These are phyloP conservation scores for Eucalyptus cloeziana DNA, from an alignment of 345 rosid species.

Conservation along the genomic window DNA sequence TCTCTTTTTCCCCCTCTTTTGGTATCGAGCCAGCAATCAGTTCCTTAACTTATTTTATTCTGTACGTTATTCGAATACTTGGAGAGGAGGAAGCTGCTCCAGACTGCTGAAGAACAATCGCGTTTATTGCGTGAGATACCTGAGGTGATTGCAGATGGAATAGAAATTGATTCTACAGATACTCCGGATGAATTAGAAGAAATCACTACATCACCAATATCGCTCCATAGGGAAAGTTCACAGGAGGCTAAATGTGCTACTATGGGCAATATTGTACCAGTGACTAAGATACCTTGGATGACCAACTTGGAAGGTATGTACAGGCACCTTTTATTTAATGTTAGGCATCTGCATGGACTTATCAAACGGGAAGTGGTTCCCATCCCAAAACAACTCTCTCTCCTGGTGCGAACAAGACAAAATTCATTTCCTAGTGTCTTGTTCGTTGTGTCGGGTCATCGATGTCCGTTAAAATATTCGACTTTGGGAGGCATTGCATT, in stretches of 20 bases:
- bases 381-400: neutral
- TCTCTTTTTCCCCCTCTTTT: neutral
- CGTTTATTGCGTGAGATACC: constrained; percentile 56
- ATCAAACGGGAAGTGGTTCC: neutral
- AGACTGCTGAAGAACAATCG: constrained; percentile 53
- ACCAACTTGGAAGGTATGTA: neutral
- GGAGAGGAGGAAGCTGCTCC: constrained; percentile 61
- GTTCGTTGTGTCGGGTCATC: neutral
- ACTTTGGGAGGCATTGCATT: neutral
- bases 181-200: constrained; percentile 9
- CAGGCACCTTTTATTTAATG: neutral
- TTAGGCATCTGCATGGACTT: neutral
- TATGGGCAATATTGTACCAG: neutral
- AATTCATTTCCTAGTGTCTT: neutral
- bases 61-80: constrained; percentile 57
- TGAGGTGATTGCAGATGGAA: constrained; percentile 46
- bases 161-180: constrained; percentile 20
- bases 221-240: constrained; percentile 6
- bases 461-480: neutral
- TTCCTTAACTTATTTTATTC: constrained; percentile 45
- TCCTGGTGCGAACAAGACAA: neutral
- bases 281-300: neutral
- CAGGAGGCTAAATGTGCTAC: constrained; percentile 4
- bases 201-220: constrained; percentile 6
- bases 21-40: neutral